These are phyloP conservation scores for Boletus pseudo-olivaceus DNA, from an alignment of 768 basidiomycete genomes.

Conservation along the genomic window DNA sequence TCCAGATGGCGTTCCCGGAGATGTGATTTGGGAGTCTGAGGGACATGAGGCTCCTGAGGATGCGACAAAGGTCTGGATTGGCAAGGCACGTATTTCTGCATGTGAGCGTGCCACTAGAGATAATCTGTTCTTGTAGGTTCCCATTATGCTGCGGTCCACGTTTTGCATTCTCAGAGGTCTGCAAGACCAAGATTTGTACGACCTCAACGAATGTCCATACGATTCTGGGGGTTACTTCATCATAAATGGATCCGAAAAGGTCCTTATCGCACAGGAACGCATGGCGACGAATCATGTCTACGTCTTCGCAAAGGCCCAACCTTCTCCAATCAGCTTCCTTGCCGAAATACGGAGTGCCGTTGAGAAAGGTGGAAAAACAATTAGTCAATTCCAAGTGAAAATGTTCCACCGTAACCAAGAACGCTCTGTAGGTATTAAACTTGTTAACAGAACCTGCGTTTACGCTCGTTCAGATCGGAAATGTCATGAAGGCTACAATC, in stretches of 20 bases:
- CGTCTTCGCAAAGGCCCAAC: conserved; percentile 96
- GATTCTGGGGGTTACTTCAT: conserved; percentile 99
- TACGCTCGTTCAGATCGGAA: conserved; percentile 56
- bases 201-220: conserved; percentile 96
- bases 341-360: conserved; percentile 97
- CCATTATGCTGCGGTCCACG: conserved; percentile 94
- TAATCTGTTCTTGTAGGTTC: conserved; percentile 56
- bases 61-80: conserved; percentile 87
- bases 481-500: conserved; percentile 94
- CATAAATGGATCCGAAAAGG: conserved; percentile 99
- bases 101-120: conserved; percentile 5
- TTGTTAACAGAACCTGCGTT: background rate
- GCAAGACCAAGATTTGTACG: conserved; percentile 76
- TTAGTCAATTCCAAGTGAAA: conserved; percentile 96
- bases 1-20: conserved; percentile 75
- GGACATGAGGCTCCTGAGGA: conserved; percentile 62
- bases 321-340: conserved; percentile 91
- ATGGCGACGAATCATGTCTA: conserved; percentile 99
- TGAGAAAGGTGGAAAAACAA: conserved; percentile 97
- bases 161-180: conserved; percentile 89
- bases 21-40: conserved; percentile 73
- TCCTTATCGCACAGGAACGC: conserved; percentile 98
- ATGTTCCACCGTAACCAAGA: conserved; percentile 91
- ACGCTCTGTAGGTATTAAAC: conserved; percentile 60
- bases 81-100: conserved; percentile 59